A percentile compares a stretch with the other conserved stretches of the same genome.
These are phyloP conservation scores for Penicillium sp. DNA, from an alignment of 2,329 filamentous ascomycete genomes.

Conservation along the genomic window DNA sequence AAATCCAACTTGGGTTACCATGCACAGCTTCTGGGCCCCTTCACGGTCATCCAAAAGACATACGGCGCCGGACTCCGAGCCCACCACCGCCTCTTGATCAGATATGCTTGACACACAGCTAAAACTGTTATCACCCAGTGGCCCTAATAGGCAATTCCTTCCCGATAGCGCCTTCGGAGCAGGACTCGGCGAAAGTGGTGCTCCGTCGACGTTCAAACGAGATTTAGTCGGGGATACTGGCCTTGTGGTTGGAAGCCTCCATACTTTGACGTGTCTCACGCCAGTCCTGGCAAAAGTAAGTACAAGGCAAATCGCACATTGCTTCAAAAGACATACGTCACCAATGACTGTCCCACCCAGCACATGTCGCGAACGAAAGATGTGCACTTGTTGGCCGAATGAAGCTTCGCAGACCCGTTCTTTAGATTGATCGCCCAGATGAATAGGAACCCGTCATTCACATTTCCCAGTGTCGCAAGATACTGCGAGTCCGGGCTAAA, in stretches of 20 bases:
- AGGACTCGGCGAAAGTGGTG: constrained; percentile 35
- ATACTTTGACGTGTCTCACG: constrained; percentile 86
- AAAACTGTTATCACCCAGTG: constrained; percentile 77
- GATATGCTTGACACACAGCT: constrained; percentile 68
- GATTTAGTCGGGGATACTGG: constrained; percentile 59
- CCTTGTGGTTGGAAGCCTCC: constrained; percentile 68
- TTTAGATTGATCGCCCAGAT: constrained; percentile 82
- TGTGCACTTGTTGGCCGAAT: constrained; percentile 89
- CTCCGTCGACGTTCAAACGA: constrained; percentile 44
- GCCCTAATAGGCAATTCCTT: constrained; percentile 78
- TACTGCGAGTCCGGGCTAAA: constrained; percentile 85
- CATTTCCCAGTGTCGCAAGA: constrained; percentile 78
- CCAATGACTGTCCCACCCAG: constrained; percentile 77
- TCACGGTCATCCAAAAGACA: constrained; percentile 76
- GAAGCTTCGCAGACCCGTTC: constrained; percentile 69
- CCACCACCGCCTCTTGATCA: constrained; percentile 69
- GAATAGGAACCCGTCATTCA: constrained; percentile 91
- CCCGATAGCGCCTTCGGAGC: constrained; percentile 68
- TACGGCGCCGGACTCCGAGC: constrained; percentile 82
- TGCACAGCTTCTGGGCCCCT: constrained; percentile 63
- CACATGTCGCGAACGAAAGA: constrained; percentile 78
- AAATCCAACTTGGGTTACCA: constrained; percentile 62
- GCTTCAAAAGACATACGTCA: constrained; percentile 53
- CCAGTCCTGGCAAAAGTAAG: constrained; percentile 52
- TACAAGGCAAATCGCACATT: constrained; percentile 10